Conservation (phyloP, 169 alveolate genomes). For the Plasmodium sp. region DNA sequence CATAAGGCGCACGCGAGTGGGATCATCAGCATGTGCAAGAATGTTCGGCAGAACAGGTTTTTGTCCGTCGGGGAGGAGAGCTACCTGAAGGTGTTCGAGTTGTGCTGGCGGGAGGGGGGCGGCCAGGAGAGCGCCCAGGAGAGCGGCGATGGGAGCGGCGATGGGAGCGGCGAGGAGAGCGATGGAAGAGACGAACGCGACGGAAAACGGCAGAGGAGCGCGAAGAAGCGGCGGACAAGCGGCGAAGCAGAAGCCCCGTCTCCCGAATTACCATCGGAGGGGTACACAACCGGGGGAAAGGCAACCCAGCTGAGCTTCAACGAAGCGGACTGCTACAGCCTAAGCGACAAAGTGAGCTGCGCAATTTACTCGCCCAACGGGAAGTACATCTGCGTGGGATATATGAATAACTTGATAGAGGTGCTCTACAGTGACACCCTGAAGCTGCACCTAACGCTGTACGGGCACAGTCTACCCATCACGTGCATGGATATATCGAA, state of each 20-base stretch:
- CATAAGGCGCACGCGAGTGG: conserved; percentile 78
- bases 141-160: not conserved
- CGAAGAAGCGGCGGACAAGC: not conserved
- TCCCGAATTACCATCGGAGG: not conserved
- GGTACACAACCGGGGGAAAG: not conserved
- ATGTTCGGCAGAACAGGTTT: conserved; percentile 68
- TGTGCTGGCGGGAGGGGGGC: conserved; percentile 10
- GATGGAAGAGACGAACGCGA: not conserved
- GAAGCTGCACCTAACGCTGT: conserved; percentile 86
- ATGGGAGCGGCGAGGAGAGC: not conserved
- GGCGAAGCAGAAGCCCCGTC: not conserved
- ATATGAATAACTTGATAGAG: conserved; percentile 85
- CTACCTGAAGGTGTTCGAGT: conserved; percentile 75
- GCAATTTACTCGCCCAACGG: conserved; percentile 82
- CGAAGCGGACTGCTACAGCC: conserved; percentile 50
- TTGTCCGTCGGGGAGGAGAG: conserved; percentile 84
- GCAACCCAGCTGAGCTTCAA: not conserved
- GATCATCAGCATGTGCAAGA: conserved; percentile 65
- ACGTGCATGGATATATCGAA: conserved; percentile 86
- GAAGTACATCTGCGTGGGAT: conserved; percentile 82
- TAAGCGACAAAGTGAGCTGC: conserved; percentile 77
- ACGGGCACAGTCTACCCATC: conserved; percentile 92
- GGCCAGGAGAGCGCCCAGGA: not conserved
- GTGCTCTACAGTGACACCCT: conserved; percentile 87
- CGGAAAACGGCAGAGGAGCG: not conserved